Percentiles rank a stretch among this genome's conserved stretches.
Evolutionary conservation across 1,284 basidiomycete species (phyloP).

Genomic region (Apiotrichum laibachii): DNA sequence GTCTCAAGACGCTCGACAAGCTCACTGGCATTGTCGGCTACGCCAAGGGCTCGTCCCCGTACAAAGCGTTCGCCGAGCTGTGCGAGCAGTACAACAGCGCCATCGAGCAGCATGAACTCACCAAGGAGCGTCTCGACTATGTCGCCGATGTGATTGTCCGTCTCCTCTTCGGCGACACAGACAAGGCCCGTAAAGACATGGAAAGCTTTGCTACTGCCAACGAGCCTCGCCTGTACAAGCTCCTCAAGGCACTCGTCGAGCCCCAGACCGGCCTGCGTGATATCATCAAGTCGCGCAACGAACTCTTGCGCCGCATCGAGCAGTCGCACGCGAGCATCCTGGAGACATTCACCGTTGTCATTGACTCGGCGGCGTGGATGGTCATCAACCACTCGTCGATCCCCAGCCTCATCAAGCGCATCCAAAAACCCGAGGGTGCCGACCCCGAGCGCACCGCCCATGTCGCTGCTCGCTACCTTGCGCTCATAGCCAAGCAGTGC

Average conservation of each 20-base stretch:
- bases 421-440: slow-evolving; percentile 51
- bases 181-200: slow-evolving; percentile 75
- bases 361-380: slow-evolving; percentile 69
- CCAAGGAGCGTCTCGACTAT: slow-evolving; percentile 59
- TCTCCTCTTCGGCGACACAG: slow-evolving; percentile 62
- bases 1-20: slow-evolving; percentile 60
- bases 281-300: slow-evolving; percentile 76
- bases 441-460: slow-evolving; percentile 16
- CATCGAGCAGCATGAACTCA: slow-evolving; percentile 69
- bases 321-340: slow-evolving; percentile 63
- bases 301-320: slow-evolving; percentile 72
- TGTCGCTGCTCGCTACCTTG: slow-evolving; percentile 46
- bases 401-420: slow-evolving; percentile 65
- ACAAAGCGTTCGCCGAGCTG: slow-evolving; percentile 58
- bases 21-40: slow-evolving; percentile 62
- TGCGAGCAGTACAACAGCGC: slow-evolving; percentile 83
- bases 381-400: slow-evolving; percentile 82
- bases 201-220: slow-evolving; percentile 80
- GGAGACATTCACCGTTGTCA: slow-evolving; percentile 68
- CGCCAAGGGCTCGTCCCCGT: slow-evolving; percentile 41
- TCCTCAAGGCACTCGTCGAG: slow-evolving; percentile 77
- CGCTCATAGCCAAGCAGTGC: slow-evolving; percentile 71
- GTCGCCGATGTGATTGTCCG: slow-evolving; percentile 54
- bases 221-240: slow-evolving; percentile 78
- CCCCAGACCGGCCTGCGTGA: slow-evolving; percentile 76